Base-by-base conservation (phyloP, 176 grass and related monocot species). In the Canna indica region DNA sequence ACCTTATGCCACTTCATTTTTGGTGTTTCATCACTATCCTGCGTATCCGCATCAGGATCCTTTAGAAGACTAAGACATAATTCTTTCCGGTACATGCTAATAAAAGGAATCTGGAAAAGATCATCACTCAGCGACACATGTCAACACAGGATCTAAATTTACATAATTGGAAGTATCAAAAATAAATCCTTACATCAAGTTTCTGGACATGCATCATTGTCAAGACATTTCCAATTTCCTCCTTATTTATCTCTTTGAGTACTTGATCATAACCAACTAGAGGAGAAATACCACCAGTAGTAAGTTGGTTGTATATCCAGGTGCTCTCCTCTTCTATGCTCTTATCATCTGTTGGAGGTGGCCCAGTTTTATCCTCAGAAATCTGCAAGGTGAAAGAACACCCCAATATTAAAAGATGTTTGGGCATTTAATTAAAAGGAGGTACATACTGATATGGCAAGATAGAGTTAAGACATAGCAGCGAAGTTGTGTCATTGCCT, bases 11-110 rank as follows among this genome's bases (percentile, higher is more conserved):
- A 99, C 58, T 12, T 90, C 80, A 89, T 85, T 56, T 26, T 81
- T 36, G 0, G 34, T 0, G 14, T 32, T 57, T 75, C 69, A 69
- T 80, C 41, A 79, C 63, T 48, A 44, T 32, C 36, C 31, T 80
- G 59, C 35, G 78, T 64, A 65, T 70, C 59, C 0, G 6, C 73
- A 82, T 78, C 70, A 68, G 80, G 35, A 38, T 84, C 81, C 71
- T 86, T 79, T 2, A 94, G 67, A 47, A 99, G 85, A 72, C 84
- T 99, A 1, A 61, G 65, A 44, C 95, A 94, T 38, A 67, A 83
- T 46, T 99, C 95, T 29, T 99, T 99, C 73, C 95, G 87, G 64
- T 99, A 99, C 82, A 87, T 88, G 54, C 89, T 81, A 77, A 99
- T 99, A 73, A 99, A 99, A 41, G 95, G 95, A 67, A 99, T 85